Percentiles rank a stretch among this genome's conserved stretches.
phyloP scores from a whole-genome alignment of 805 yeast genomes.

The Cephaloascus albidus region DNA sequence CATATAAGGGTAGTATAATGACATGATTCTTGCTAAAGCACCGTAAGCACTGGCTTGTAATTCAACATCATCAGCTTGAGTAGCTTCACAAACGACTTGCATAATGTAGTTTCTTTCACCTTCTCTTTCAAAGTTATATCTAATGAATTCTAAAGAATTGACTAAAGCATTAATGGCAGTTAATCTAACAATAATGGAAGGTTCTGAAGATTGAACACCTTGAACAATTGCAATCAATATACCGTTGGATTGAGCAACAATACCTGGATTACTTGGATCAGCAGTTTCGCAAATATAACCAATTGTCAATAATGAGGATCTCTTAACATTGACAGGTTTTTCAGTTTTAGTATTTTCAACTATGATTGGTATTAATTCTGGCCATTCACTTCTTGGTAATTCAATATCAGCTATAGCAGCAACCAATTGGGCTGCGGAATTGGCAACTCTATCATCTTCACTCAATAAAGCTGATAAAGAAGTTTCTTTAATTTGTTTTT shows the following conservation, averaged over 20 bases:
- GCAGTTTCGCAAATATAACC: constrained; percentile 96
- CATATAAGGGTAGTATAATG: constrained; percentile 83
- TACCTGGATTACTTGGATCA: constrained; percentile 70
- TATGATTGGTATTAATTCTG: constrained; percentile 71
- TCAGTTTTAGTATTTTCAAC: constrained; percentile 80
- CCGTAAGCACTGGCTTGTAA: constrained; percentile 94
- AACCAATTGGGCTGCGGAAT: constrained; percentile 85
- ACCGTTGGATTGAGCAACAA: constrained; percentile 81
- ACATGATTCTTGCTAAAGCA: constrained; percentile 87
- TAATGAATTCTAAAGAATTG: constrained; percentile 83
- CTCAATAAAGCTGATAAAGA: constrained; percentile 52
- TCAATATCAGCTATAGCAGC: constrained; percentile 97
- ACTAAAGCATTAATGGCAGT: constrained; percentile 91
- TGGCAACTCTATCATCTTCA: constrained; percentile 69
- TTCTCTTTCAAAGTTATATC: constrained; percentile 80
- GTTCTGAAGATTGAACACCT: constrained; percentile 84
- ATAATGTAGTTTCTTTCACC: constrained; percentile 94
- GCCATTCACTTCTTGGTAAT: constrained; percentile 83
- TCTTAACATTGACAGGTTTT: constrained; percentile 70
- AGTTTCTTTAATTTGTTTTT: constrained; percentile 54
- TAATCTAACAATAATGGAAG: constrained; percentile 64
- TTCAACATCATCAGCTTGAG: constrained; percentile 78
- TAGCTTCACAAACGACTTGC: constrained; percentile 99
- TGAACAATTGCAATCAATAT: constrained; percentile 93
- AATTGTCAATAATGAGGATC: constrained; percentile 79